Evolutionary conservation across 306 rosid species (phyloP), one percentile per base, ranked within the genome.

Genomic region (Echinosophora koreensis): DNA sequence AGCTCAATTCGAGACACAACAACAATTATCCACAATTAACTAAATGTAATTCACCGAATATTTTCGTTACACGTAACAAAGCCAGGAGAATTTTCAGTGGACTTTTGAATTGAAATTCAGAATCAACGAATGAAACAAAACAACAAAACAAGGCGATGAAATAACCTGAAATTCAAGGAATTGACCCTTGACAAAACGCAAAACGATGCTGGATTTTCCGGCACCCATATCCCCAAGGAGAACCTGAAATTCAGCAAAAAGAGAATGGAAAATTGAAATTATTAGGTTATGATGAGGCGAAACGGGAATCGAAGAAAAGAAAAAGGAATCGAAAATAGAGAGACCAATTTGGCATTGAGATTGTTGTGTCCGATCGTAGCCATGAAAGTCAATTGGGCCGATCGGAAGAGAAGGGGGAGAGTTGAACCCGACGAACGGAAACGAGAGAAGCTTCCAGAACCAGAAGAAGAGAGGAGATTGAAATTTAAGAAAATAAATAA

Each of bases 111-210:
- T 14, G 51, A 46, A 46, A 3, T 14, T n/a, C 11, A 60, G 2
- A 12, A 52, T 12, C 8, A 55, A 3, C 35, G 3, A 64, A 77
- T 62, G 44, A 12, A 71, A 56, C 1, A 9, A 65, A 28, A 3
- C 30, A 49, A 61, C 15, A 4, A 76, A 11, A 51, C 50, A 44
- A 6, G 59, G 22, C 16, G 30, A 1, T 8, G 17, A 41, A 57
- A 34, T 1, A 73, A 82, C 89, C 89, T 85, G 89, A 41, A 79
- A 85, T 82, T 85, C 89, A 58, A 58, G 89, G 66, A 85, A 85
- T 74, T 85, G 89, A 61, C 89, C 89, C 89, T 82, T 85, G 54
- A 85, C 89, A 60, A 85, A 85, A 32, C 89, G 89, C 84, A 85
- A 79, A 42, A 85, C 89, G 68, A 85, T 83, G 70, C 89, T 85